Evolutionary conservation across 495 filamentous ascomycete species (phyloP).

Genomic region (Xylaria bambusicola): DNA sequence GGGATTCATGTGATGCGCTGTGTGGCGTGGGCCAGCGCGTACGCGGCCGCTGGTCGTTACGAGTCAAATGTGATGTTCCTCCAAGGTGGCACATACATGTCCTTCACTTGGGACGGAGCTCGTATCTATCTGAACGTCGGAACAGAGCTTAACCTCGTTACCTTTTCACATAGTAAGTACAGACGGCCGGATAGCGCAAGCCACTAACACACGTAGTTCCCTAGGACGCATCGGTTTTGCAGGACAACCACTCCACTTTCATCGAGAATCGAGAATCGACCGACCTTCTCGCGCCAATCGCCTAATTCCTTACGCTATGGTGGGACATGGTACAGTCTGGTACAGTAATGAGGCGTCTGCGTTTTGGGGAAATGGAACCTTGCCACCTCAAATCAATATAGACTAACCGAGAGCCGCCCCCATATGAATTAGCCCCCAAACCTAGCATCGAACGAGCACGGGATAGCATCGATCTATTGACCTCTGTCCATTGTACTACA

Average conservation of each 20-base stretch:
- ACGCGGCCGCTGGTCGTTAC: neutral
- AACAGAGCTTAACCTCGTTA: slow-evolving; percentile 5
- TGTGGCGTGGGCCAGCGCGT: neutral
- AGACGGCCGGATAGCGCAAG: neutral
- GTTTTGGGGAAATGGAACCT: slow-evolving; percentile 1
- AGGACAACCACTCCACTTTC: slow-evolving; percentile 11
- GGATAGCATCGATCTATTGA: no score
- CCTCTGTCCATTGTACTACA: no score
- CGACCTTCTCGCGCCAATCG: neutral
- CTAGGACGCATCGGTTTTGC: neutral
- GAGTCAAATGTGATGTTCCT: neutral
- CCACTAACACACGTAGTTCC: slow-evolving; percentile 1
- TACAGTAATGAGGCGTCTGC: slow-evolving; percentile 9
- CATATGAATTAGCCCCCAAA: neutral
- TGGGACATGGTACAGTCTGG: no score
- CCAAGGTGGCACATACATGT: neutral
- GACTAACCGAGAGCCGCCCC: neutral
- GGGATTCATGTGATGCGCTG: slow-evolving; percentile 2
- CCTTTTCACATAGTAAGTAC: neutral
- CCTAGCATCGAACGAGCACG: no score
- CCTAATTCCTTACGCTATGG: no score
- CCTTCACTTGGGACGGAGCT: slow-evolving; percentile 1
- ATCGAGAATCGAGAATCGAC: neutral
- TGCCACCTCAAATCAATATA: neutral
- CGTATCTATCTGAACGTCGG: slow-evolving; percentile 9